These are phyloP conservation scores for Dissophora ornata DNA, from an alignment of 192 early-diverging fungal genomes.

Conservation along the genomic window DNA sequence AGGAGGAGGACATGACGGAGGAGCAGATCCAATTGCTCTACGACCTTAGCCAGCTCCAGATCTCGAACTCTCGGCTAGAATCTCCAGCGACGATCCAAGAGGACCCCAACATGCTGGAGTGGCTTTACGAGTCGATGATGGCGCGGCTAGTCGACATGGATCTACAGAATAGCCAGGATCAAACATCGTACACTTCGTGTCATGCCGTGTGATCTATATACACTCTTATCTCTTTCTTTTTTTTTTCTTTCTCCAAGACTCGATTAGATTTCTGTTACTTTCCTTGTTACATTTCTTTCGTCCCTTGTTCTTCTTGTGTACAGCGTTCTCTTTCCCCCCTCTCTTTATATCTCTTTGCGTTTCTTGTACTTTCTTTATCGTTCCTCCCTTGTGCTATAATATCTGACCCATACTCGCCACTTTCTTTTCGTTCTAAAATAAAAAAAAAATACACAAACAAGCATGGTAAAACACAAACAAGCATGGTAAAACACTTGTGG, in stretches of 20 bases:
- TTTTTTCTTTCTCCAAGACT: constrained; percentile 5
- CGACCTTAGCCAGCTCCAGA: constrained; percentile 14
- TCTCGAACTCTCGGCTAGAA: background rate
- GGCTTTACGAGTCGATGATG: constrained; percentile 53
- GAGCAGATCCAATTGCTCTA: constrained; percentile 44
- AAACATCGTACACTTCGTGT: background rate
- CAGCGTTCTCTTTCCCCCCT: background rate
- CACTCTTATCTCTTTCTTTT: background rate
- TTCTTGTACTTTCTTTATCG: background rate
- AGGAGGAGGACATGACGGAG: constrained; percentile 35
- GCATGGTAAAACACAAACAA: too few relatives aligned
- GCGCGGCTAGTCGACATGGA: constrained; percentile 49
- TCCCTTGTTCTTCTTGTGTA: constrained; percentile 1
- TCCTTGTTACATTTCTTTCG: too few relatives aligned
- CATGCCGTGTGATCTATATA: background rate
- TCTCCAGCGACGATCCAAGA: constrained; percentile 9
- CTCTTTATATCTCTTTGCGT: background rate
- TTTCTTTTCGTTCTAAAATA: background rate
- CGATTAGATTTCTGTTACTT: constrained; percentile 5
- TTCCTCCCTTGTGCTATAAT: constrained; percentile 5
- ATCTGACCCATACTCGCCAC: too few relatives aligned
- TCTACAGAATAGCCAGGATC: constrained; percentile 28
- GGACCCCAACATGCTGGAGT: constrained; percentile 52
- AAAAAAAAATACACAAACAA: constrained; percentile 6
- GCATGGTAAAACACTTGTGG: too few relatives aligned